Evolutionary conservation across 106 monocot species (phyloP), one percentile per base, ranked within the genome.

Genomic region (Alisma plantagoaquatica): DNA sequence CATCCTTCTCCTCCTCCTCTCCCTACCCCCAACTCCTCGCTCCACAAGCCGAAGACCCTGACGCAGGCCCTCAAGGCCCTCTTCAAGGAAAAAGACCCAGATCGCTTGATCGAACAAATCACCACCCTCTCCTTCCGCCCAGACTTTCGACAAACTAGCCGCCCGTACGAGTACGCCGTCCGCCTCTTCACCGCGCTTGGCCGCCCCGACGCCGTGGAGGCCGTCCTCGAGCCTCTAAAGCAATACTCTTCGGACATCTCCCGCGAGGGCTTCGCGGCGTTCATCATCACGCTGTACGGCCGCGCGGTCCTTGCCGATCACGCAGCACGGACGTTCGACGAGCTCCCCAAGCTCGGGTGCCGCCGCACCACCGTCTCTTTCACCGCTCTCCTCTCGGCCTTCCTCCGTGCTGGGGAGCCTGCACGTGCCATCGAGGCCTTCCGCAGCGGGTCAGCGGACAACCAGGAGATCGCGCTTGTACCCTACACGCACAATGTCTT

Each of bases 231-330:
- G 49, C 30, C 42, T 21, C 82, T 77, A 63, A 73, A 77, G 69
- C 69, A 29, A 38, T 82, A 73, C 60, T 19, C 30, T 14, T 33
- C 27, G 1, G 65, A n/a, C n/a, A n/a, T n/a, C n/a, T n/a, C n/a
- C n/a, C 57, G 43, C 33, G 86, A 77, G 68, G 81, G 81, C 31
- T 86, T 81, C 56, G 73, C 73, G 55, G 61, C 57, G 43, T 77
- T 77, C 42, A 31, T 82, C 43, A 74, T 82, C 49, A 31, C 49
- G 41, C 77, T 82, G 9, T 82, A 77, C 52, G 82, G 73, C 17
- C 54, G 43, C 20, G 82, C 73, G 15, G 28, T 22, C 51, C 73
- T 82, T 77, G 27, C 57, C 11, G 50, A 51, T 42, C 45, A 73
- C 10, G 82, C 76, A 1, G 54, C 47, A 15, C 27, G 41, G 23